Conservation (phyloP, 2,329 filamentous ascomycete genomes). For the Sphaerulina musiva region DNA sequence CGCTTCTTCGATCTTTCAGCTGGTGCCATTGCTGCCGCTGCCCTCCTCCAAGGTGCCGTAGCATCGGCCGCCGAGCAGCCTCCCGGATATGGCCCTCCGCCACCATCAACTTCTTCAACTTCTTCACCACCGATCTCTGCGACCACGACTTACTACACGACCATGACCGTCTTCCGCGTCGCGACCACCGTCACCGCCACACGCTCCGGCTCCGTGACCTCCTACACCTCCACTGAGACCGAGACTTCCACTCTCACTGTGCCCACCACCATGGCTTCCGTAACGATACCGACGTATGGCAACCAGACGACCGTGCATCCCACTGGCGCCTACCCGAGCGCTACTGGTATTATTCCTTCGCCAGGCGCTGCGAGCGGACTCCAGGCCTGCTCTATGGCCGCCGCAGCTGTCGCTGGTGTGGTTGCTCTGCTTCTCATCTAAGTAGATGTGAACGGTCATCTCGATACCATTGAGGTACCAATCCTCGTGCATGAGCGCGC, state of each 20-base stretch:
- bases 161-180: conserved; percentile 26
- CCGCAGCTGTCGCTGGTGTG: conserved; percentile 21
- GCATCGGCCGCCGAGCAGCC: conserved; percentile 8
- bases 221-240: conserved; percentile 14
- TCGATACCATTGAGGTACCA: conserved; percentile 9
- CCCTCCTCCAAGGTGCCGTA: conserved; percentile 13
- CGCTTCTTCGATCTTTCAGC: conserved; percentile 24
- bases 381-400: conserved; percentile 12
- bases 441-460: neutral
- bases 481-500: conserved; percentile 4
- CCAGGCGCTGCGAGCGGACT: conserved; percentile 19
- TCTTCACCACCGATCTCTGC: conserved; percentile 12
- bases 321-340: conserved; percentile 5
- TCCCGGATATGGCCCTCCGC: conserved; percentile 6
- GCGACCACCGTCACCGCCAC: conserved; percentile 26
- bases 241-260: conserved; percentile 7
- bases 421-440: conserved; percentile 18
- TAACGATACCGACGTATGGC: conserved; percentile 13
- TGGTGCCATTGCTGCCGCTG: conserved; percentile 17
- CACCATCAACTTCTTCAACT: conserved; percentile 15
- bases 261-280: conserved; percentile 7
- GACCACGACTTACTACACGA: conserved; percentile 24
- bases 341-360: conserved; percentile 10
- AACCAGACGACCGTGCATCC: conserved; percentile 15
- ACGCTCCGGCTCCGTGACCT: conserved; percentile 16